Evolutionary conservation across 2,329 filamentous ascomycete genomes (phyloP).

Genomic region (Penicillium sp.): DNA sequence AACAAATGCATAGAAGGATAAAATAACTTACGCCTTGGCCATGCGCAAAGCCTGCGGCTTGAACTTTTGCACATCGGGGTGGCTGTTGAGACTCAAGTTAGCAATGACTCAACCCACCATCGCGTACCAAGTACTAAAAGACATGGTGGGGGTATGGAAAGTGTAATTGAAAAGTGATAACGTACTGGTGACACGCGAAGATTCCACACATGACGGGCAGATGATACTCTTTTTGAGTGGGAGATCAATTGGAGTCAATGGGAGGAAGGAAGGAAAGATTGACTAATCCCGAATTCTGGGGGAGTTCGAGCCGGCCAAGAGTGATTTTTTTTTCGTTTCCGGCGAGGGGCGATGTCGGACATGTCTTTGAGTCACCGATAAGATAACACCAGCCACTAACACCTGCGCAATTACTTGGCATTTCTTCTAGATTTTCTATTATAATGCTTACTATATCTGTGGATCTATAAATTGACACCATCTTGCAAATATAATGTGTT

Average conservation of each 20-base stretch:
- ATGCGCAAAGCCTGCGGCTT: conserved; percentile 92
- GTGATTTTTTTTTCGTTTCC: conserved; percentile 18
- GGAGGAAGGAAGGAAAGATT: conserved; percentile 17
- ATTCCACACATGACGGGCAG: conserved; percentile 84
- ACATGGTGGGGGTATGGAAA: conserved; percentile 9
- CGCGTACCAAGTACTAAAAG: neutral
- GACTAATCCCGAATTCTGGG: conserved; percentile 11
- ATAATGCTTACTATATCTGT: neutral
- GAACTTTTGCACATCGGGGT: conserved; percentile 94
- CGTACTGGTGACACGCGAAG: conserved; percentile 89
- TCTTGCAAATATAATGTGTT: neutral
- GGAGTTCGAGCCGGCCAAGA: neutral
- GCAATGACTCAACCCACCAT: conserved; percentile 15
- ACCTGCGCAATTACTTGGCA: neutral
- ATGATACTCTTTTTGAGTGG: conserved; percentile 5
- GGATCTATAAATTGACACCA: neutral
- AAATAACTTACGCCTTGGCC: conserved; percentile 77
- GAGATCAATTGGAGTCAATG: conserved; percentile 12
- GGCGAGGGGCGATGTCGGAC: conserved; percentile 25
- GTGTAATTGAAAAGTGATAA: conserved; percentile 25
- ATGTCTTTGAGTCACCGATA: conserved; percentile 31
- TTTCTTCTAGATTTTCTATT: neutral
- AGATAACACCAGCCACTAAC: conserved; percentile 18
- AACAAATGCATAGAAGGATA: neutral
- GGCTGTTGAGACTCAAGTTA: conserved; percentile 47